A percentile compares a stretch with the other conserved stretches of the same genome.
Evolutionary conservation across 345 rosid genomes (phyloP).

Genomic region (Fremontodendron californicum): DNA sequence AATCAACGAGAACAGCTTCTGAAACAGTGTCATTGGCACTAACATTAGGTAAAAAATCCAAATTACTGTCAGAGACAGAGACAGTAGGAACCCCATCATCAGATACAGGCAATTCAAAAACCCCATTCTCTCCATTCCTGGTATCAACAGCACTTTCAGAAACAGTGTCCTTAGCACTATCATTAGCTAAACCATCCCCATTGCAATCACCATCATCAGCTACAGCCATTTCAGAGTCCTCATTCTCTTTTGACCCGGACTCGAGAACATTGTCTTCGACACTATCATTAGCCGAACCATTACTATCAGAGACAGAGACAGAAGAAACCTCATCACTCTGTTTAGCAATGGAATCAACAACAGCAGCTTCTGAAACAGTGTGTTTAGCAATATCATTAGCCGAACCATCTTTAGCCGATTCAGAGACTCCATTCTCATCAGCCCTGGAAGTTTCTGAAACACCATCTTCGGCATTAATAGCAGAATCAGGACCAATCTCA

Average conservation of each 20-base stretch:
- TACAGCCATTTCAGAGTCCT: background rate
- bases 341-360: background rate
- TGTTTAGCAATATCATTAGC: background rate
- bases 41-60: background rate
- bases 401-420: background rate
- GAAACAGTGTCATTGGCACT: background rate
- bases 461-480: background rate
- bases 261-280: background rate
- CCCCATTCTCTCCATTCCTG: background rate
- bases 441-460: background rate
- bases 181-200: background rate
- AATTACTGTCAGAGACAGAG: background rate
- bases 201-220: background rate
- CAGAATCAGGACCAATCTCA: background rate
- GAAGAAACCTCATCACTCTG: background rate
- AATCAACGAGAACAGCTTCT: background rate
- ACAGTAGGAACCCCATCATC: background rate
- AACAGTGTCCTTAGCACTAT: background rate
- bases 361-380: background rate
- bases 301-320: background rate
- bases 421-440: slow-evolving; percentile 3
- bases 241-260: background rate
- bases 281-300: background rate
- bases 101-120: background rate
- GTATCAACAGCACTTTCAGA: background rate